Evolutionary conservation across 164 flowering plant species (phyloP).

Genomic region (Pachysandra terminalis): DNA sequence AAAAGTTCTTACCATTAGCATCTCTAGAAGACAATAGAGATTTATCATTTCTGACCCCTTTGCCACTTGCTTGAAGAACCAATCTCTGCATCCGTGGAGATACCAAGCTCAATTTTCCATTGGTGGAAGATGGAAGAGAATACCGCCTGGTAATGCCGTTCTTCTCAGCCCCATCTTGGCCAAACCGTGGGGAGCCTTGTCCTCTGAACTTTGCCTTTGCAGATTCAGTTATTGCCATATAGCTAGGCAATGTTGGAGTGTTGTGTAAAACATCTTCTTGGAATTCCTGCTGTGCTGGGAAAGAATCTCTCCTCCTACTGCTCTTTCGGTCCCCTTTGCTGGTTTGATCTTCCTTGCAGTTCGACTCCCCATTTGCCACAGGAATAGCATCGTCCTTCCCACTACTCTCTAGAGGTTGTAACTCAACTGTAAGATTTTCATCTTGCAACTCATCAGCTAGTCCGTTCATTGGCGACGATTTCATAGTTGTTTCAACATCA

Average conservation of each 20-base stretch:
- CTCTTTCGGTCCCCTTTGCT: slow-evolving; percentile 45
- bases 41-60: slow-evolving; percentile 25
- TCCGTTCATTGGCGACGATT: slow-evolving; percentile 12
- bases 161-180: slow-evolving; percentile 42
- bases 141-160: slow-evolving; percentile 39
- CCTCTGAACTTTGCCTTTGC: slow-evolving; percentile 75
- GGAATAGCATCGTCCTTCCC: slow-evolving; percentile 35
- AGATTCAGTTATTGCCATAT: slow-evolving; percentile 81
- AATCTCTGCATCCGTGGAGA: slow-evolving; percentile 40
- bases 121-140: slow-evolving; percentile 45
- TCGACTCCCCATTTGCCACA: slow-evolving; percentile 31
- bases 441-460: slow-evolving; percentile 12
- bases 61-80: slow-evolving; percentile 36
- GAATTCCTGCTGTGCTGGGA: slow-evolving; percentile 59
- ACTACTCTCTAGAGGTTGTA: slow-evolving; percentile 31
- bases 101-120: slow-evolving; percentile 33
- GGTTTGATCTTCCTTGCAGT: slow-evolving; percentile 41
- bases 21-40: slow-evolving; percentile 26
- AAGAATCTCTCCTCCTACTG: slow-evolving; percentile 43
- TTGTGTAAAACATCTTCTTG: slow-evolving; percentile 56
- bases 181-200: slow-evolving; percentile 53
- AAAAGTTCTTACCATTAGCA: slow-evolving; percentile 5
- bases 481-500: slow-evolving; percentile 26
- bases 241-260: slow-evolving; percentile 80
- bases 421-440: slow-evolving; percentile 27